Base-by-base conservation (phyloP, 129 eudicot genomes). In the Logfia minima region DNA sequence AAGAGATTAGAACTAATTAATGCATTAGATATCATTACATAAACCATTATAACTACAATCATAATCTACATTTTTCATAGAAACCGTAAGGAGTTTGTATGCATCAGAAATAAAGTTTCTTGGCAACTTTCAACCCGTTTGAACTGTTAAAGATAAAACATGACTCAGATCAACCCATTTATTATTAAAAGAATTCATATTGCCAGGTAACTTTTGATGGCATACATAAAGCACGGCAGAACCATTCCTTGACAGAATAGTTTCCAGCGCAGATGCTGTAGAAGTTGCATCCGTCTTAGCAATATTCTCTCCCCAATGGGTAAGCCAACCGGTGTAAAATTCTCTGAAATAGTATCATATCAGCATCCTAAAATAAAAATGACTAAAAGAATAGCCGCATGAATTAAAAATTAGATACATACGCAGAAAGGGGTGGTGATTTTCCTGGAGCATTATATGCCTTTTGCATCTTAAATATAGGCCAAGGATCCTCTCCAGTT, bases 161-260 rank as follows among this genome's bases (percentile, higher is more conserved):
- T 24, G 34, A 24, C 17, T 16, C 67, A 26, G 10, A 24, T 24
- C 35, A 24, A 22, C 68, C 68, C n/a, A 28, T 62, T 62, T 26
- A 4, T 28, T 13, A 4, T 0, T 0, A 8, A 62, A 62, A 4
- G 18, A 28, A 28, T 24, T 62, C 18, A 26, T 9, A 62, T 62
- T 62, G 26, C 72, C 29, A 68, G 9, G 8, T 21, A 19, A 58
- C 4, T 41, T 70, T 71, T 52, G 59, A 63, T 29, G 75, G 67
- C 90, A 66, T 90, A 93, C 98, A 86, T 93, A 93, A 71, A 93
- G 98, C 74, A 93, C 96, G 80, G 90, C 98, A 76, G 98, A 93
- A 41, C 92, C 98, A 81, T 93, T 90, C 76, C 72, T 85, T 6
- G 95, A 86, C 74, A 93, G 71, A 43, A 93, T 93, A 56, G 84